Evolutionary conservation across 2,329 filamentous ascomycete genomes (phyloP).

Genomic region (Zalaria sp.): DNA sequence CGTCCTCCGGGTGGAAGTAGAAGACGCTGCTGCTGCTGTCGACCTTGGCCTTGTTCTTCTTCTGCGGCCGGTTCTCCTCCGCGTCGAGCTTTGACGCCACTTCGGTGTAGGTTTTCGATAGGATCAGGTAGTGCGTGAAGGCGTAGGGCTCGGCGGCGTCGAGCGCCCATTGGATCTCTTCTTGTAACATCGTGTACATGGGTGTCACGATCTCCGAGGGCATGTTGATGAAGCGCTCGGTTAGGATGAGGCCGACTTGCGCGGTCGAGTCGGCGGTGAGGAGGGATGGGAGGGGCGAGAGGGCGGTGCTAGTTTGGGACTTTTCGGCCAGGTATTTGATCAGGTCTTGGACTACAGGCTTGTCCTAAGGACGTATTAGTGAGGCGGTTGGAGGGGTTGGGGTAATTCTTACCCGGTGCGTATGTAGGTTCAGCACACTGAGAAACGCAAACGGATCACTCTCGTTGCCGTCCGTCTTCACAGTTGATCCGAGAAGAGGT

Average conservation of each 20-base stretch:
- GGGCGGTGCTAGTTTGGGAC: conserved; percentile 36
- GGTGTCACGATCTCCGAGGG: conserved; percentile 85
- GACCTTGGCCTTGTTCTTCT: conserved; percentile 45
- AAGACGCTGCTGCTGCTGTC: conserved; percentile 46
- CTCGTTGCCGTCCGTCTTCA: conserved; percentile 93
- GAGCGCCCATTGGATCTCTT: conserved; percentile 79
- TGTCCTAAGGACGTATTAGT: conserved; percentile 33
- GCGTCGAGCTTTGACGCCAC: conserved; percentile 66
- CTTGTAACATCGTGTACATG: conserved; percentile 85
- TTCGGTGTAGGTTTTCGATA: conserved; percentile 88
- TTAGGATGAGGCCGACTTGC: conserved; percentile 74
- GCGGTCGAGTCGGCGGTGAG: conserved; percentile 20
- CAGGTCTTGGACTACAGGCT: conserved; percentile 56
- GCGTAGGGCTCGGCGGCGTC: conserved; percentile 84
- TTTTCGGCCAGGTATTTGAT: conserved; percentile 54
- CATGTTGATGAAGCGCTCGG: conserved; percentile 91
- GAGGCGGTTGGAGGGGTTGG: not conserved
- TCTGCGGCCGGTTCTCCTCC: conserved; percentile 46
- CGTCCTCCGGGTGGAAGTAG: conserved; percentile 95
- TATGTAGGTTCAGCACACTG: conserved; percentile 69
- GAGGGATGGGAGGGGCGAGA: conserved; percentile 31
- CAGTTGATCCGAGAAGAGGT: conserved; percentile 76
- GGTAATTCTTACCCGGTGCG: conserved; percentile 43
- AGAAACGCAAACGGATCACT: conserved; percentile 87
- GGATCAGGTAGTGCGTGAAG: conserved; percentile 83